These are phyloP conservation scores for Salix viminalis DNA, from an alignment of 345 rosid species.

Conservation along the genomic window DNA sequence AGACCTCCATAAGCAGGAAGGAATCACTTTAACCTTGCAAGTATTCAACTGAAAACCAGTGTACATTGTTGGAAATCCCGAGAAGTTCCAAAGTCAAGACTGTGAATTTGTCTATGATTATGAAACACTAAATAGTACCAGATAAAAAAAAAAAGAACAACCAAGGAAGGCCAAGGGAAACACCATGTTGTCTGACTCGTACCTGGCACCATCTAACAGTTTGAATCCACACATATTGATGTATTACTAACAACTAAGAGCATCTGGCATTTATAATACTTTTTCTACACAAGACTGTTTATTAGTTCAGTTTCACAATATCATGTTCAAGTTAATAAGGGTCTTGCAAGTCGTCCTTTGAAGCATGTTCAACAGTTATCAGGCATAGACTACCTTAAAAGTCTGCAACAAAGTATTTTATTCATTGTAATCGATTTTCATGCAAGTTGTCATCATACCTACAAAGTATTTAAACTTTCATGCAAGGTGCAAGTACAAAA, in stretches of 20 bases:
- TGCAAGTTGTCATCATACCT: background rate
- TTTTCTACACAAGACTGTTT: background rate
- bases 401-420: background rate
- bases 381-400: background rate
- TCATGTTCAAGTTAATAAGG: background rate
- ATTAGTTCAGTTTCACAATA: background rate
- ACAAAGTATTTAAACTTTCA: background rate
- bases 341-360: background rate
- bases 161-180: background rate
- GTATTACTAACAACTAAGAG: background rate
- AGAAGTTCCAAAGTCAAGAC: background rate
- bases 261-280: background rate
- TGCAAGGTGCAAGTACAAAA: too few species aligned
- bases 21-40: slow-evolving; percentile 1
- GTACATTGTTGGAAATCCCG: background rate
- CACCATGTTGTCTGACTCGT: background rate
- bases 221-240: background rate
- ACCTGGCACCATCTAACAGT: background rate
- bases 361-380: background rate
- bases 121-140: background rate
- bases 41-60: slow-evolving; percentile 9
- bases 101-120: background rate
- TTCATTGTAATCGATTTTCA: background rate
- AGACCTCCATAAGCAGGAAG: slow-evolving; percentile 14
- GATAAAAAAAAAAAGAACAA: background rate